Percentiles rank a stretch among this genome's conserved stretches.
These are phyloP conservation scores for Diaporthe citriasiana DNA, from an alignment of 2,329 filamentous ascomycete species.

Conservation along the genomic window DNA sequence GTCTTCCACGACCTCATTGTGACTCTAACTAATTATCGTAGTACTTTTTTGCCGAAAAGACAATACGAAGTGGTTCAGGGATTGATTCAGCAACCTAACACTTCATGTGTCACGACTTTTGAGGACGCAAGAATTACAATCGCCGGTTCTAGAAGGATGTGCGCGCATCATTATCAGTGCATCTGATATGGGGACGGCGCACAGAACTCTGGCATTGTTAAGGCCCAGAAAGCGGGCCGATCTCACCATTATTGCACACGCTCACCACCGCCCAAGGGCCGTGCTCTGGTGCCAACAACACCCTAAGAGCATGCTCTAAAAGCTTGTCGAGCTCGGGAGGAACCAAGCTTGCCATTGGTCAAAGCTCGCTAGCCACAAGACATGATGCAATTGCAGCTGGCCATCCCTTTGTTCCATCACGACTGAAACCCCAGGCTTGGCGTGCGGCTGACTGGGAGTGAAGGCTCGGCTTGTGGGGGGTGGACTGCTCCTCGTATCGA, in stretches of 20 bases:
- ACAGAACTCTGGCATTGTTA: neutral
- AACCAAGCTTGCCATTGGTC: constrained; percentile 1
- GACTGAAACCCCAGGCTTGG: constrained; percentile 13
- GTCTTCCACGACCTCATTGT: too few relatives aligned
- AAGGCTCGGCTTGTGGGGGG: too few relatives aligned
- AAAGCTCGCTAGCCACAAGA: neutral
- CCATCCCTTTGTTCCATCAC: constrained; percentile 31
- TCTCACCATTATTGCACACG: neutral
- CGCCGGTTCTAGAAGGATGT: constrained; percentile 17
- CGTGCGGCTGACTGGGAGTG: constrained; percentile 1
- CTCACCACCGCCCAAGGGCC: neutral
- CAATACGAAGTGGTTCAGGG: neutral
- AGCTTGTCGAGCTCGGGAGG: neutral
- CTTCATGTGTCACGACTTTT: neutral
- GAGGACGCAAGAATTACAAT: too few relatives aligned
- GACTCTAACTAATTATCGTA: neutral
- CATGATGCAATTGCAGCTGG: neutral
- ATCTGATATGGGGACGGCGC: neutral
- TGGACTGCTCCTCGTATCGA: neutral
- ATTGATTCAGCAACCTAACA: neutral
- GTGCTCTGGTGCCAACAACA: neutral
- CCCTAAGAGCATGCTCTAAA: neutral
- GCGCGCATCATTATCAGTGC: constrained; percentile 12
- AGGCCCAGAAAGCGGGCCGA: neutral
- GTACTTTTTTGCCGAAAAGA: too few relatives aligned